Evolutionary conservation across 345 rosid species (phyloP), one percentile per base, ranked within the genome.

Genomic region (Murraya paniculata): DNA sequence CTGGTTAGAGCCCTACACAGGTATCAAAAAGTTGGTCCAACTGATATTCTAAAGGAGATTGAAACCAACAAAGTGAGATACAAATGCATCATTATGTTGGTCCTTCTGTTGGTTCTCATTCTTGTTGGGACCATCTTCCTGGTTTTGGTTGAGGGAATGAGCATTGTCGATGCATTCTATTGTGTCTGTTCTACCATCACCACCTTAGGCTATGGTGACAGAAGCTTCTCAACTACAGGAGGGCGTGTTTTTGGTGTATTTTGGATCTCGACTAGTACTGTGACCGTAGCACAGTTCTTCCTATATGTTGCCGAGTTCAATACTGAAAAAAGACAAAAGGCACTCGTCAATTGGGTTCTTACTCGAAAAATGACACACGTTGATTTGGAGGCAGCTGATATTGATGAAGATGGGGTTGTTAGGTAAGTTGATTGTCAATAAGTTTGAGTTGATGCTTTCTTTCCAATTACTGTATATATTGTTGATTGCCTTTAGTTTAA

Each of bases 371-470:
- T 82, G 79, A 91, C 99, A 56, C 77, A 74, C 6, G 50, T 66
- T 9, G 99, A 93, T 83, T 86, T 96, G 56, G 98, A 93, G 84
- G 95, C 92, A 30, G 97, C 99, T 74, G 97, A 96, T 85, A 83
- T 92, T 0, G 95, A 92, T 71, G 83, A 85, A 14, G 92, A 93
- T 81, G 87, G 97, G 24, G 89, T 80, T 9, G 97, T 93, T 6
- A 89, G 84, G 99, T 96, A 87, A 86, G 89, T 79, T 74, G 21
- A 64, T 61, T 35, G n/a, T 35, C 2, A 76, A 21, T 60, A 56
- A 56, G 62, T 33, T 25, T 31, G n/a, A 38, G 16, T 53, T 48
- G 30, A 22, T 53, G 61, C 18, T 53, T 59, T 71, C 59, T 45
- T 31, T 10, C 21, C 11, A 22, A 30, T 1, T 30, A 18, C 19